Conservation (phyloP, 139 green algal genomes). For the Trebouxia sp. region DNA sequence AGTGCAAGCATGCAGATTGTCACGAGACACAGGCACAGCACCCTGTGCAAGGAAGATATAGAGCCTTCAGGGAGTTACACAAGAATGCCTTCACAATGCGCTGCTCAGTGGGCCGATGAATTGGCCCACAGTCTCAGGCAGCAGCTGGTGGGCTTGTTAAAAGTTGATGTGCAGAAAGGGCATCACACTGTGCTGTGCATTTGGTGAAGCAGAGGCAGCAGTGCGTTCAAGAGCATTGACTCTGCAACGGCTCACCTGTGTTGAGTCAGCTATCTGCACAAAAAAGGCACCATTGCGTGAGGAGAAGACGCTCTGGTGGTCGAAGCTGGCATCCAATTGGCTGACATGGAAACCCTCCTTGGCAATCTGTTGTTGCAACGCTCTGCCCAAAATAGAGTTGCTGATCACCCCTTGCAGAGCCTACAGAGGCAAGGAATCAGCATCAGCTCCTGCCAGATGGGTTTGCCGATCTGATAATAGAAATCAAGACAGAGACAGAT, state of each 20-base stretch:
- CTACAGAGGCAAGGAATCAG: slow-evolving; percentile 1
- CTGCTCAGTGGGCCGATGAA: no score
- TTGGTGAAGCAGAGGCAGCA: neutral
- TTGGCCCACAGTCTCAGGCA: no score
- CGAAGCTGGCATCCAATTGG: neutral
- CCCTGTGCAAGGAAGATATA: no score
- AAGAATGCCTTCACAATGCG: no score
- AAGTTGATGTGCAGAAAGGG: no score
- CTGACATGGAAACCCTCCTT: neutral
- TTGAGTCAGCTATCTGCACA: neutral
- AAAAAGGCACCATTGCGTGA: neutral
- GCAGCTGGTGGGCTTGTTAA: no score
- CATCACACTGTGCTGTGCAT: neutral
- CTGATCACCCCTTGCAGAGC: neutral
- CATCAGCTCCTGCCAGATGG: no score
- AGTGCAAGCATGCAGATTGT: no score
- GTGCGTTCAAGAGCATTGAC: neutral
- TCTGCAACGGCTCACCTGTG: no score
- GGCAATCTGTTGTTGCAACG: neutral
- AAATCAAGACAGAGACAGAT: neutral
- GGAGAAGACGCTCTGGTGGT: neutral
- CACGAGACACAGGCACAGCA: no score
- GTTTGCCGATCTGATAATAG: neutral
- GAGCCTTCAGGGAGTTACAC: no score
- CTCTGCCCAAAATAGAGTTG: neutral